Evolutionary conservation across 176 grass and related monocot species (phyloP), one percentile per base, ranked within the genome.

Genomic region (Aegilops tauschii): DNA sequence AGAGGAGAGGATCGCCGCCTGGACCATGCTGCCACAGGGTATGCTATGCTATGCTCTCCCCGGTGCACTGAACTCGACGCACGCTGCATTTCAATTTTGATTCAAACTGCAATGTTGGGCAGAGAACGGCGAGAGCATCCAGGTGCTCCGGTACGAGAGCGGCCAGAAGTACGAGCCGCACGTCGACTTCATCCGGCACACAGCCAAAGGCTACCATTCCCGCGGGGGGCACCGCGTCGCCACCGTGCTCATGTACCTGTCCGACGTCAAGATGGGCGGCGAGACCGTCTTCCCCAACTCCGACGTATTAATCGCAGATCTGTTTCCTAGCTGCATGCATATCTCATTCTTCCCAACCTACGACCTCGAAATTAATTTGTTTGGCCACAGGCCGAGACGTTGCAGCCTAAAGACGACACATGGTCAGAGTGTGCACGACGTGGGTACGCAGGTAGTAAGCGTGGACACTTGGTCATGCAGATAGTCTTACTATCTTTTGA

Each of bases 11-110:
- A 90, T 93, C 59, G 82, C 91, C 52, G 81, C 81, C 17, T 96
- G 94, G 94, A 91, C 94, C 32, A 81, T 93, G 72, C 84, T 93
- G 65, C 89, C 91, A 80, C 71, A 52, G 80, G 89, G 93, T 95
- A 87, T 5, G 29, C 8, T 21, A 69, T 35, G 67, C 27, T 28
- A 27, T 65, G 3, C 47, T 4, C 3, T 25, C 2, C 18, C 35
- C 4, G 63, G 31, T 72, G 25, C 20, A 17, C 36, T 34, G 8
- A 42, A 32, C 23, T 61, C 20, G 1, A 21, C 8, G 18, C 67
- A 5, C 34, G 67, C 32, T 5, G 67, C 67, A 9, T 37, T 11
- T 69, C 62, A 29, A 5, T 13, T 29, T 29, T 7, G 62, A 6
- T n/a, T 36, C 66, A 9, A 32, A 20, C 34, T 12, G 67, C 31